Conservation (phyloP, 306 rosid genomes). For the Vachellia pachyceras region DNA sequence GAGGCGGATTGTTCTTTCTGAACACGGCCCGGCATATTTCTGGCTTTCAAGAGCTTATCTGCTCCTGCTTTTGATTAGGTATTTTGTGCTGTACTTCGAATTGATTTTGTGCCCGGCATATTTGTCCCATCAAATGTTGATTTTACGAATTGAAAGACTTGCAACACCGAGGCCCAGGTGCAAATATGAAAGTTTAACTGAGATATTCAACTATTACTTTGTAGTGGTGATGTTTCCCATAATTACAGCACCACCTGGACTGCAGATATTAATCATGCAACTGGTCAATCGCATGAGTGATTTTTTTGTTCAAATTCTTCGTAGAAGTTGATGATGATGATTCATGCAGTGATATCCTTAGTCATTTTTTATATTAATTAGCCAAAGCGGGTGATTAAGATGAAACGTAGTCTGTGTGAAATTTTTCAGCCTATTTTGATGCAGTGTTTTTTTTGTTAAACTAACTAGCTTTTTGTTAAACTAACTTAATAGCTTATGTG, state of each 20-base stretch:
- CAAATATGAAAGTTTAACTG: neutral
- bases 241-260: neutral
- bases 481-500: neutral
- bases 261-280: neutral
- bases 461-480: neutral
- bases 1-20: neutral
- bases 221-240: neutral
- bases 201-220: neutral
- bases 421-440: neutral
- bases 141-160: neutral
- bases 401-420: neutral
- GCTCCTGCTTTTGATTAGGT: neutral
- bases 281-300: neutral
- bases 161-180: neutral
- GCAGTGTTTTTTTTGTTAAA: neutral
- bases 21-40: neutral
- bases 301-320: neutral
- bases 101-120: no score
- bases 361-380: neutral
- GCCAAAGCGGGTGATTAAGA: neutral
- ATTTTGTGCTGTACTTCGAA: neutral
- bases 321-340: neutral
- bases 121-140: slow-evolving; percentile 1
- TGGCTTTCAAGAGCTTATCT: neutral
- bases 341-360: neutral